These are phyloP conservation scores for Neohortaea acidophila DNA, from an alignment of 495 filamentous ascomycete species.

Conservation along the genomic window DNA sequence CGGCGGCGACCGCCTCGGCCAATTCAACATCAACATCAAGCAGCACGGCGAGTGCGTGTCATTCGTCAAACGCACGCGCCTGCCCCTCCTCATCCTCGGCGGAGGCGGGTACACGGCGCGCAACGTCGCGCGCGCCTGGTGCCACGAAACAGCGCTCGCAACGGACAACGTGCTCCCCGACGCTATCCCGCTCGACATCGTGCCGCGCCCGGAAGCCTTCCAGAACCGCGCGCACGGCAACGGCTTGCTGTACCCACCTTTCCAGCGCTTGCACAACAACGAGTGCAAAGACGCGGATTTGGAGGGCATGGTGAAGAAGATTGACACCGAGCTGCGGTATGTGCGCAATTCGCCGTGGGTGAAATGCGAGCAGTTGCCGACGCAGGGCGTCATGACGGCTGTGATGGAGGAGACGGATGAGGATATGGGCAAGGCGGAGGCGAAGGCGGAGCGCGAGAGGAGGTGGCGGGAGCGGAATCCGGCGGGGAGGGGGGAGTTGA, in stretches of 20 bases:
- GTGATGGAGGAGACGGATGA: constrained; percentile 68
- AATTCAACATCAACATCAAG: constrained; percentile 90
- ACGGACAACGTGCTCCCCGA: constrained; percentile 24
- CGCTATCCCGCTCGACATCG: constrained; percentile 17
- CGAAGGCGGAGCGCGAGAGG: constrained; percentile 31
- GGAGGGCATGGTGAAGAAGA: constrained; percentile 51
- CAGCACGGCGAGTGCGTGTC: constrained; percentile 85
- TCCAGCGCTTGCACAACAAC: constrained; percentile 66
- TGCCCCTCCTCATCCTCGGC: constrained; percentile 79
- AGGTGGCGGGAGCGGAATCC: constrained; percentile 31
- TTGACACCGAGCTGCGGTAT: constrained; percentile 70
- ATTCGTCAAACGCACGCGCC: constrained; percentile 59
- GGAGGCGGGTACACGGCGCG: constrained; percentile 96
- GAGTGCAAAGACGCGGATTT: constrained; percentile 55
- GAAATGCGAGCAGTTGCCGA: constrained; percentile 65
- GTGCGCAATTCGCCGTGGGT: constrained; percentile 74
- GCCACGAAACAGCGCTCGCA: constrained; percentile 79
- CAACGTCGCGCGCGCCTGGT: constrained; percentile 92
- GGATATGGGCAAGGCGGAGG: constrained; percentile 49
- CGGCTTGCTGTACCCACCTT: constrained; percentile 52
- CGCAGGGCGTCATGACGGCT: constrained; percentile 46
- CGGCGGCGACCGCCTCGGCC: constrained; percentile 80
- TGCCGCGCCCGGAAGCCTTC: constrained; percentile 28
- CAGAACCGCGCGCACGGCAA: constrained; percentile 33
- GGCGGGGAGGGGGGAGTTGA: constrained; percentile 23